Evolutionary conservation across 768 basidiomycete species (phyloP).

Genomic region (Sporobolomyces roseus): DNA sequence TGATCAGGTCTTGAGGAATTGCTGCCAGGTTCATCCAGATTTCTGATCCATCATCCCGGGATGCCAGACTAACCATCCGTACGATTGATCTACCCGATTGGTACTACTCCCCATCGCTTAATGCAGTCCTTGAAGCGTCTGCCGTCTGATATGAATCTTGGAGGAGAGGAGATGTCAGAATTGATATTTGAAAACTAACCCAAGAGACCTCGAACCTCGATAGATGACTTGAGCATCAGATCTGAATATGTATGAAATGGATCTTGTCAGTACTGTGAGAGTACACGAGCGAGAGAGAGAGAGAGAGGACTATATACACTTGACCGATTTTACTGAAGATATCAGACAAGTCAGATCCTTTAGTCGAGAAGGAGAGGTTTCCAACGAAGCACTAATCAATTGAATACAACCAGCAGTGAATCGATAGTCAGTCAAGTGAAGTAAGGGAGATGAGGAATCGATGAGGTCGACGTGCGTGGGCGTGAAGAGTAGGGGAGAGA

Average conservation of each 20-base stretch:
- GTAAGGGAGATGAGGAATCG: neutral
- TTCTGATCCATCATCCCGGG: too few relatives aligned
- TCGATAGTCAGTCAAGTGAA: slow-evolving; percentile 3
- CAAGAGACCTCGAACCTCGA: slow-evolving; percentile 39
- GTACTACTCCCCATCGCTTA: too few relatives aligned
- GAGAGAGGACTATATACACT: slow-evolving; percentile 64
- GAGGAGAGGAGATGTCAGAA: neutral
- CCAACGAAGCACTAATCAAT: slow-evolving; percentile 94
- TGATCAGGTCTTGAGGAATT: too few relatives aligned
- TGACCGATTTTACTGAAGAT: slow-evolving; percentile 85
- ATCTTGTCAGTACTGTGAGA: too few relatives aligned
- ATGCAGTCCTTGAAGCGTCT: too few relatives aligned
- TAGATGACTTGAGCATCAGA: slow-evolving; percentile 79
- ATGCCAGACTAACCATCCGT: too few relatives aligned
- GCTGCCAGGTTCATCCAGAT: too few relatives aligned
- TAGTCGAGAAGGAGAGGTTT: slow-evolving; percentile 89
- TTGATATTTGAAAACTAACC: slow-evolving; percentile 21
- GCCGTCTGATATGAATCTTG: neutral
- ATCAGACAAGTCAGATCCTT: slow-evolving; percentile 89
- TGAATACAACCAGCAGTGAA: slow-evolving; percentile 1
- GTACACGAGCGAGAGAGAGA: slow-evolving; percentile 3
- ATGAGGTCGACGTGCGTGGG: neutral
- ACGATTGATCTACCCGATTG: too few relatives aligned
- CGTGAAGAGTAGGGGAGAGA: neutral
- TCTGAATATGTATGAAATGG: slow-evolving; percentile 51